phyloP scores from a whole-genome alignment of 306 rosid species.

The Quercus alba region DNA sequence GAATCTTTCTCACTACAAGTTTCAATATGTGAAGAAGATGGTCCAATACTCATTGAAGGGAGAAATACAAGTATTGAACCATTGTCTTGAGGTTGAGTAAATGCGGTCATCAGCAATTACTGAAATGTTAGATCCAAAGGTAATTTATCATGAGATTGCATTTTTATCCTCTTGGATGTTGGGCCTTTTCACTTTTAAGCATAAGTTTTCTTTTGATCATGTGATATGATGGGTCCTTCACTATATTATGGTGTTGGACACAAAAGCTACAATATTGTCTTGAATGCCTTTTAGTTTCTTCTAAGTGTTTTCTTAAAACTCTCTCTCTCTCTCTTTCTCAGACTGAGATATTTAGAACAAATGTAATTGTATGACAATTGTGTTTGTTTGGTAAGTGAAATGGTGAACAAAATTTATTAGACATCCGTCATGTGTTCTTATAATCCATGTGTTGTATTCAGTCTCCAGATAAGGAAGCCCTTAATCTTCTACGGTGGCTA shows the following conservation, averaged over 20 bases:
- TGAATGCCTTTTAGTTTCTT: neutral
- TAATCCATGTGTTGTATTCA: slow-evolving; percentile 28
- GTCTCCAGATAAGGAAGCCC: slow-evolving; percentile 66
- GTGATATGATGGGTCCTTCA: neutral
- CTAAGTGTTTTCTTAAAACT: neutral
- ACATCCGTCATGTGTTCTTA: slow-evolving; percentile 16
- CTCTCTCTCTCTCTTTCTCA: neutral
- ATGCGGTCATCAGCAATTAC: neutral
- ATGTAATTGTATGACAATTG: neutral
- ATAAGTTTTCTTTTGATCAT: neutral
- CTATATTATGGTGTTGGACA: neutral
- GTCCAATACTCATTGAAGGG: too few relatives aligned
- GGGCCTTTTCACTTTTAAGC: neutral
- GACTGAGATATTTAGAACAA: neutral
- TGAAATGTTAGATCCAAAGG: slow-evolving; percentile 41
- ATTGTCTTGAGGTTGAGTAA: too few relatives aligned
- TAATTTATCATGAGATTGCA: slow-evolving; percentile 5
- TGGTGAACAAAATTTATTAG: neutral
- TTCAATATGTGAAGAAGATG: slow-evolving; percentile 19
- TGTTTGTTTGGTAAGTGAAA: neutral
- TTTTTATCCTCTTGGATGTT: neutral
- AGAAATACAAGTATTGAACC: too few relatives aligned
- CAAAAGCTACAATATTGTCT: neutral
- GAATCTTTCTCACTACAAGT: slow-evolving; percentile 48
- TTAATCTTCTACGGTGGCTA: slow-evolving; percentile 78